Base-by-base conservation (phyloP, 345 rosid species). In the Alliaria petiolata region DNA sequence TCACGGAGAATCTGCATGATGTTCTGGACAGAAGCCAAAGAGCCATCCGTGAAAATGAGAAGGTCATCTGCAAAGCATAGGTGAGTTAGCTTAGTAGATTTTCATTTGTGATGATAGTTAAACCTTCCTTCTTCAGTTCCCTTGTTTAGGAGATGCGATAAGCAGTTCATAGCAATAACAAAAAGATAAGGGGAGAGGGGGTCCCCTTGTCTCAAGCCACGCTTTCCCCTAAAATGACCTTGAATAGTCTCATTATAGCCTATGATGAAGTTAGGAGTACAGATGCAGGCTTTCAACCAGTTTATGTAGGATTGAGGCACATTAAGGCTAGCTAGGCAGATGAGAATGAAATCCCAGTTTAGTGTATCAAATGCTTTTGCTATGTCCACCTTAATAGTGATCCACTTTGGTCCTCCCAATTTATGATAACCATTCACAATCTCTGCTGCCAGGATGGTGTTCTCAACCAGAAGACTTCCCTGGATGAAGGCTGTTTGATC, bases 11-110 rank as follows among this genome's bases (percentile, higher is more conserved):
- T 25, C 7, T 2, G 1, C 0, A 54, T 3, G 0, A 54, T 10
- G 0, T 2, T 15, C 6, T 54, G 14, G 1, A 15, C 13, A 0
- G 4, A 54, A 0, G 10, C 1, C 0, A 31, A 6, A 0, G 59
- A 54, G 0, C 59, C 59, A 5, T 54, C 39, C 0, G 5, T 1
- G 14, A 31, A 31, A 2, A 54, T 31, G 0, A 54, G 0, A 0
- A 54, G 11, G 0, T 15, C 59, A 15, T 54, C 39, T 0, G 25
- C 59, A 8, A 54, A 54, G 4, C 40, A 54, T 0, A 54, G 1
- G 8, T 54, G 40, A 15, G 60, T 54, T 0, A 54, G 22, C 3
- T 54, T 54, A 0, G 39, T 0, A 0, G 2, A 0, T 0, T 15
- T 6, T 0, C 22, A 54, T 0, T 54, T 31, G 12, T 54, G 2